These are phyloP conservation scores for Trichoderma semiorbis DNA, from an alignment of 2,329 filamentous ascomycete genomes.

Conservation along the genomic window DNA sequence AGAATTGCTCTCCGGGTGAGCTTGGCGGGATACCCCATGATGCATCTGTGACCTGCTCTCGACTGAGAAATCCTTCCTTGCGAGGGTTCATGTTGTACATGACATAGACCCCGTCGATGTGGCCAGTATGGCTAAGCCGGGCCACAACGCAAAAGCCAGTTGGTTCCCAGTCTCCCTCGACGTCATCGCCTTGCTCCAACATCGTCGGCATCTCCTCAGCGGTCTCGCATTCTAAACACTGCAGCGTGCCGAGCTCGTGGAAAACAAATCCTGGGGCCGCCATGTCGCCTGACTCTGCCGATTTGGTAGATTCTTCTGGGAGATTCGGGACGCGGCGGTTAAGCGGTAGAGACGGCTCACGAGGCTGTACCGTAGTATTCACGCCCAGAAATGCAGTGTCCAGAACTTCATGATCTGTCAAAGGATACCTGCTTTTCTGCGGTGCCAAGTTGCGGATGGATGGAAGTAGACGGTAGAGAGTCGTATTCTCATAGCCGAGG, in stretches of 20 bases:
- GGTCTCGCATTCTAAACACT: constrained; percentile 4
- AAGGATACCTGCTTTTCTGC: neutral
- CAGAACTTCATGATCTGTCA: neutral
- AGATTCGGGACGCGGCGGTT: neutral
- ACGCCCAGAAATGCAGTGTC: neutral
- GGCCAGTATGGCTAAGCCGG: neutral
- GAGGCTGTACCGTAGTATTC: neutral
- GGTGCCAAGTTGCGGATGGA: neutral
- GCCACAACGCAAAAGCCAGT: constrained; percentile 1
- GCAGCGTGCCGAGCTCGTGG: constrained; percentile 7
- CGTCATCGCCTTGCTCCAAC: neutral
- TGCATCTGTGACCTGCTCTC: neutral
- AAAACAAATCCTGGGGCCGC: constrained; percentile 11
- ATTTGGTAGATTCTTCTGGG: constrained; percentile 3
- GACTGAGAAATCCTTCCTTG: neutral
- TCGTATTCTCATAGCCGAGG: neutral
- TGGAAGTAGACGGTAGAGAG: constrained; percentile 7
- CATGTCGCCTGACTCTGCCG: neutral
- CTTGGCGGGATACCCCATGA: constrained; percentile 1
- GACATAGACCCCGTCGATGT: neutral
- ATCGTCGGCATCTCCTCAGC: neutral
- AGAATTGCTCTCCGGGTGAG: neutral
- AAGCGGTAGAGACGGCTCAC: neutral
- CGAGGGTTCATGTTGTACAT: neutral
- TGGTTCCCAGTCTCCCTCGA: neutral